Base-by-base conservation (phyloP, 371 early-diverging fungal species). In the Dichotomocladium elegans region DNA sequence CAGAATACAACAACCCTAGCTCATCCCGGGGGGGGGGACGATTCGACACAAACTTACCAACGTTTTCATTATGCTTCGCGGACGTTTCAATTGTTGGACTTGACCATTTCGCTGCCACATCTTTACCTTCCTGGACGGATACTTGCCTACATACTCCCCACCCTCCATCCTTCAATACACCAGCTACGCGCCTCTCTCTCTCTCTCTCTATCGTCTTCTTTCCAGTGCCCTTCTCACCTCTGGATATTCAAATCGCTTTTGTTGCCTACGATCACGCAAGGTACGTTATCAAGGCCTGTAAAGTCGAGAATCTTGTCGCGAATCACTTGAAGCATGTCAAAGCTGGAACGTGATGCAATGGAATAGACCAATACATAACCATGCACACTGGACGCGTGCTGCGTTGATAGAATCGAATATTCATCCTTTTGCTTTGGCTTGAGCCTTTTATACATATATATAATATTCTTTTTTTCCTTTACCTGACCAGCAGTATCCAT, bases 401-500 rank as follows among this genome's bases (percentile, higher is more conserved):
- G 89, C 9, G 91, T 85, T 49, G 90, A 91, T 51, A 97, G 74
- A 53, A 95, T 90, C 29, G 96, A 93, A 51, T 87, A 92, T 73
- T 97, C 98, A 74, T 97, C 98, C 88, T 88, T 62, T 17, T n/a
- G n/a, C n/a, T n/a, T n/a, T n/a, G n/a, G n/a, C n/a, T n/a, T n/a
- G n/a, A n/a, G n/a, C n/a, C n/a, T n/a, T n/a, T n/a, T n/a, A n/a
- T n/a, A n/a, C n/a, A n/a, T n/a, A n/a, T n/a, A n/a, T n/a, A n/a
- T n/a, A n/a, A n/a, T 37, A 10, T 37, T 21, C 14, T 7, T 9
- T 6, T 37, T 4, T 1, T 25, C 11, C 3, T 58, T 60, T 85
- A 87, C 89, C 79, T 95, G 96, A 45, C 98, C 98, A 2, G 98
- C 95, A 12, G 98, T 96, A 69, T 98, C 98, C 64, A 92, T 88